Base-by-base conservation (phyloP, 2,329 filamentous ascomycete genomes). In the Penicillium oxalicum region DNA sequence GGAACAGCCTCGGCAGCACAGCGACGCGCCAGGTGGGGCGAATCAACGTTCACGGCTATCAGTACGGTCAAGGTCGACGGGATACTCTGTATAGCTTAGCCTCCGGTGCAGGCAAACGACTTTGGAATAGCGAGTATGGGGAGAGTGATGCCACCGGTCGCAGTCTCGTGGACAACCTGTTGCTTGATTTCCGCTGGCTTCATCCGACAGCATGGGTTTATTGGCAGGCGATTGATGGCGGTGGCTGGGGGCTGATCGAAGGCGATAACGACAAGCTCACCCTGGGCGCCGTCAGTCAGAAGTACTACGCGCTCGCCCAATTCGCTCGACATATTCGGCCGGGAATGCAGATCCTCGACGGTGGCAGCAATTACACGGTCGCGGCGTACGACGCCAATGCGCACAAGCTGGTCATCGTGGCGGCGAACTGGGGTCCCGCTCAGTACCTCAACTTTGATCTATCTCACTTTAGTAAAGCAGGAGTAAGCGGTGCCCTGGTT, bases 51-150 rank as follows among this genome's bases (percentile, higher is more conserved):
- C 50, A 53, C 36, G 50, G 50, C 6, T 53, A 53, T 11, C 32
- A 47, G 25, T 38, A 38, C 11, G 25, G n/a, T 13, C 33, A 34
- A 24, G 42, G 42, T 12, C 25, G 42, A 5, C 42, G 42, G 5
- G 42, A 45, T 4, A 45, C 34, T 2, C 24, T 45, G 12, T 45
- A 38, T 33, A 45, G 42, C n/a, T 13, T 45, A 24, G 50, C 48
- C 11, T 44, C 40, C 18, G 29, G 28, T 13, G 45, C 48, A 2
- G 45, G 41, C 3, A 48, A 53, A 26, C 37, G 45, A 12, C 44
- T 53, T 3, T 53, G 50, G 50, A 48, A 53, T 27, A 53, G 50
- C 25, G 50, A 53, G 29, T 53, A 50, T 28, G 50, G 50, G 2
- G 50, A 53, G 34, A 50, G 42, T 18, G 50, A 53, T 28, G 38